Evolutionary conservation across 306 rosid species (phyloP).

Genomic region (Dalbergia oliveri): DNA sequence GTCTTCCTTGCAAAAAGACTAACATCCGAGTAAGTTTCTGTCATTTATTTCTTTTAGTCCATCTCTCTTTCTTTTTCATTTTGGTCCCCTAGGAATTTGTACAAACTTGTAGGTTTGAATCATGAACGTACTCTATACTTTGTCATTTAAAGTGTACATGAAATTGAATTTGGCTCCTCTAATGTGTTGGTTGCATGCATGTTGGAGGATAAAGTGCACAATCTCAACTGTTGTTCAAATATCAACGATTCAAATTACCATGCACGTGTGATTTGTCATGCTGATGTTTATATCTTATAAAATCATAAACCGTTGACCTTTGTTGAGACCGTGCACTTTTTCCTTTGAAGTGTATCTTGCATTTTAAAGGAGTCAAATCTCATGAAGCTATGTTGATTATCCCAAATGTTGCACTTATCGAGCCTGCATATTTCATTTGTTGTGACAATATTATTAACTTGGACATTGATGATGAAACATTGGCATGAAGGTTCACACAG

Average conservation of each 20-base stretch:
- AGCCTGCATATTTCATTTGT: constrained; percentile 9
- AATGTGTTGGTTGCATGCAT: no score
- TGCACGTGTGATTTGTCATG: no score
- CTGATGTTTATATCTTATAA: no score
- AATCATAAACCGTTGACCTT: no score
- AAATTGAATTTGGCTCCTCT: background rate
- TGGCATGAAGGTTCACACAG: constrained; percentile 71
- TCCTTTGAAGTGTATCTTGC: no score
- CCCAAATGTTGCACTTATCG: constrained; percentile 18
- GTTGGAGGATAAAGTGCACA: no score
- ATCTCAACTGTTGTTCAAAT: no score
- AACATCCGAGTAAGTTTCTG: constrained; percentile 75
- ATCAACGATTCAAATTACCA: no score
- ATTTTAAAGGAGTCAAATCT: no score
- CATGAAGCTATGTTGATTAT: constrained; percentile 21
- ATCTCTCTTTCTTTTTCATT: constrained; percentile 12
- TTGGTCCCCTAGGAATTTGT: background rate
- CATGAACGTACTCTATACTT: constrained; percentile 8
- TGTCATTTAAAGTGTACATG: constrained; percentile 26
- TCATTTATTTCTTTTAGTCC: constrained; percentile 18
- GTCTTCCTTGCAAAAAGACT: constrained; percentile 87
- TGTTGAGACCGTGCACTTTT: no score
- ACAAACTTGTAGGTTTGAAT: constrained; percentile 6
- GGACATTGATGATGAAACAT: constrained; percentile 44
- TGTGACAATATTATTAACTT: constrained; percentile 18